Conservation (phyloP, 2,329 filamentous ascomycete species). For the Colletotrichum sp. region DNA sequence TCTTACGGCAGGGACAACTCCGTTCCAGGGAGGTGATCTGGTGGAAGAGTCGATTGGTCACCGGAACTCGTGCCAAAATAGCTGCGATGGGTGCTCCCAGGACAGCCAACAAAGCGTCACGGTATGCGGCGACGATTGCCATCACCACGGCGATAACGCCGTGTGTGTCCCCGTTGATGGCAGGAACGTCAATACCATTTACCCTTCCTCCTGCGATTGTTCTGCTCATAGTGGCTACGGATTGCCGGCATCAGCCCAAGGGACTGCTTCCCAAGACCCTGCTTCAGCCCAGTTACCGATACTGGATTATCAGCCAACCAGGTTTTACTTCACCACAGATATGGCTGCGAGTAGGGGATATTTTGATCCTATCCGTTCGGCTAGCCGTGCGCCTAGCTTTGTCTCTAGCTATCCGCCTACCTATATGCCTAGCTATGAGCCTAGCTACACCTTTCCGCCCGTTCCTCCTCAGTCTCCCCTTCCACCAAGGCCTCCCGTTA, state of each 20-base stretch:
- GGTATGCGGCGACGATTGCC: not conserved
- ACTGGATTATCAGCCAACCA: not conserved
- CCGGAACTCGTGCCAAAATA: not conserved
- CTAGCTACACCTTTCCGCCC: not conserved
- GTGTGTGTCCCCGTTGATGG: no score
- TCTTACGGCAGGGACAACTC: no score
- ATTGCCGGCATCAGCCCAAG: not conserved
- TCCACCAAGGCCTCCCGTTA: not conserved
- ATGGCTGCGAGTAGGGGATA: not conserved
- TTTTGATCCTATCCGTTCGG: not conserved
- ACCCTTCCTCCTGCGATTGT: not conserved
- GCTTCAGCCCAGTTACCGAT: not conserved
- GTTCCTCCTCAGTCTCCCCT: not conserved
- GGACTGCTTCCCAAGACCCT: not conserved
- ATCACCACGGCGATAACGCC: not conserved
- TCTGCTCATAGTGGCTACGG: not conserved
- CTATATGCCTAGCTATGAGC: no score
- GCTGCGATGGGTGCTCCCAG: not conserved
- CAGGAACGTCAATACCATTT: no score
- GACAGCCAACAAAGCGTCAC: not conserved
- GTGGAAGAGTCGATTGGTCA: not conserved
- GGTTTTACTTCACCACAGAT: not conserved
- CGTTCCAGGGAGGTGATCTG: not conserved
- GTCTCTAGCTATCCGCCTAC: no score
- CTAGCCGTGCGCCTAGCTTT: not conserved